Conservation (phyloP, 768 basidiomycete species). For the Chalciporus sphaerocephalus region DNA sequence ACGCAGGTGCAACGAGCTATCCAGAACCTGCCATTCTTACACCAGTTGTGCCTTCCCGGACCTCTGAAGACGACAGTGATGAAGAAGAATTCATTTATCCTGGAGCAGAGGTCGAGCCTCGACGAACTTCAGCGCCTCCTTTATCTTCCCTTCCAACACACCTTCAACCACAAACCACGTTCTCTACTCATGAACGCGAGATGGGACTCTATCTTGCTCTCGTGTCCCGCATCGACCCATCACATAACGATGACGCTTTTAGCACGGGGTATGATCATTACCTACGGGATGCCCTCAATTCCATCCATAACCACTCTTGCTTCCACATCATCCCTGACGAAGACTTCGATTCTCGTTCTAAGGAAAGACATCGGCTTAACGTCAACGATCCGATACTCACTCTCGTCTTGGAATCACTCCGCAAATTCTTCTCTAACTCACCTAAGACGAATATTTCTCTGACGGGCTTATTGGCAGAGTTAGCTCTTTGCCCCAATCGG, state of each 20-base stretch:
- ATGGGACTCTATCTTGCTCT: conserved; percentile 75
- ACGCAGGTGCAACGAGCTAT: conserved; percentile 70
- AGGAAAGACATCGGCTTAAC: conserved; percentile 70
- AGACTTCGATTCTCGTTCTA: conserved; percentile 34
- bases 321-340: conserved; percentile 47
- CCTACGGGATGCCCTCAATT: conserved; percentile 65
- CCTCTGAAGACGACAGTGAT: conserved; percentile 43
- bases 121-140: conserved; percentile 14
- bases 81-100: conserved; percentile 49
- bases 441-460: conserved; percentile 86
- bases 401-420: conserved; percentile 61
- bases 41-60: conserved; percentile 18
- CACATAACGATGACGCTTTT: conserved; percentile 64
- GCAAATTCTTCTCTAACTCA: conserved; percentile 79
- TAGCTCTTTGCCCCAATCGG: conserved; percentile 83
- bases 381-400: conserved; percentile 74
- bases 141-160: conserved; percentile 36
- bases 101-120: conserved; percentile 21
- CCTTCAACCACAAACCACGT: conserved; percentile 65
- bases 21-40: conserved; percentile 50
- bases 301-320: conserved; percentile 62
- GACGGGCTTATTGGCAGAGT: conserved; percentile 73
- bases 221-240: conserved; percentile 73
- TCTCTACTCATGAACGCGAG: conserved; percentile 79
- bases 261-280: conserved; percentile 86